Base-by-base conservation (phyloP, 192 early-diverging fungal species). In the Backusella mclennaniae region DNA sequence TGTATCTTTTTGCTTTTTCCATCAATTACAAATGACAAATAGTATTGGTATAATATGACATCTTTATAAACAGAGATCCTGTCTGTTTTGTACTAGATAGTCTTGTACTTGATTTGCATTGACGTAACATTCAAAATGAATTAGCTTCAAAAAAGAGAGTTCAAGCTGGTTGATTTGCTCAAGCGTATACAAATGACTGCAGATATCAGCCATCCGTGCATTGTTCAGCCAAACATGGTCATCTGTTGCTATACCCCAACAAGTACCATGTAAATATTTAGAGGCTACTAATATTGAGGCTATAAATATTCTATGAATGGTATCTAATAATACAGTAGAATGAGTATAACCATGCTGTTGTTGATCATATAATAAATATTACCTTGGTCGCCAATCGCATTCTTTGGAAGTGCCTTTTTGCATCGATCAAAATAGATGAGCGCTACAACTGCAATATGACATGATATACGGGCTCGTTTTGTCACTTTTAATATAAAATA, bases 401-500 rank as follows among this genome's bases (percentile, higher is more conserved):
- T 67, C 38, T 76, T 81, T 8, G 83, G 83, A 14, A 84, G 35
- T 15, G 59, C 71, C 15, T 75, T 35, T 38, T 84, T 81, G 44
- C 80, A 79, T 39, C 80, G 69, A 41, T 73, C 68, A 2, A 84
- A 66, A 23, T 81, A 79, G 38, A 84, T 84, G 19, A 81, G 66
- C 4, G 83, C 83, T 2, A 76, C 73, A 6, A 84, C 74, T 11
- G 80, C 80, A 33, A 81, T 81, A 15, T 79, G 77, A 23, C 71
- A 73, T 21, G 80, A 77, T 19, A 84, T 73, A 19, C 77, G 69
- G 3, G 83, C 80, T 29, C 69, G 71, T 9, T 35, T 66, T 4
- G 80, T 79, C 12, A 84, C 53, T 67, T 76, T 84, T 36, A 81
- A 66, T 4, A 84, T 78, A 36, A 81, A 84, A 74, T 80, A 81